Base-by-base conservation (phyloP, 2,329 filamentous ascomycete genomes). In the Cladosporium halotolerans region DNA sequence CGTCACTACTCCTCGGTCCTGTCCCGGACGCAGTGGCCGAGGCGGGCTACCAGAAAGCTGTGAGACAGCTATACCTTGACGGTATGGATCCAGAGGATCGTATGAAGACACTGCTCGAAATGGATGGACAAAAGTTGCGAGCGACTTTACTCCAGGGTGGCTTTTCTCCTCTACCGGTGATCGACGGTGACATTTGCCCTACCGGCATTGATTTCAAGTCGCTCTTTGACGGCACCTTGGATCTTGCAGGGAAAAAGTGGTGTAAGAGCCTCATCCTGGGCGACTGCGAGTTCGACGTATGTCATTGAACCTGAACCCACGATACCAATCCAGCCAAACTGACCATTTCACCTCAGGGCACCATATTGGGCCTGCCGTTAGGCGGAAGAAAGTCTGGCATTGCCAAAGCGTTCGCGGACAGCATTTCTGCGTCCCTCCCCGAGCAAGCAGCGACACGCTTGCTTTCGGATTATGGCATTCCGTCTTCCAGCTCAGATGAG, bases 221-320 rank as follows among this genome's bases (percentile, higher is more conserved):
- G n/a, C 55, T 62, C 9, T 63, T 66, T 2, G 41, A 52, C 9
- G 57, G 51, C 0, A 63, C 60, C 14, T 66, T 70, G 13, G 51
- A 70, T 33, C 65, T 75, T 32, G 68, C 70, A 4, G 76, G 72
- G 0, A 70, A 68, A 36, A 63, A 66, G 9, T 79, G 76, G 76
- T 77, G 72, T 53, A 62, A 71, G 34, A 66, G 68, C n/a, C 53
- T 79, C 9, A 67, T 78, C 55, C 70, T 79, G 38, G 77, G 76
- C 13, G 72, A 78, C 54, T 73, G 73, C 18, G 67, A 72, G 54
- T 68, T 75, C 43, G 76, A 79, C 65, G 51, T 53, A 47, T 9
- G 51, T 33, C 73, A 74, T 64, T 60, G 69, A 63, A 23, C 11
- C 11, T 16, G 36, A 3, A 18, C 16, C 16, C 16, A 18, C 16